A percentile compares a stretch with the other conserved stretches of the same genome.
These are phyloP conservation scores for Rhododendron simsii DNA, from an alignment of 148 eudicot genomes.

Conservation along the genomic window DNA sequence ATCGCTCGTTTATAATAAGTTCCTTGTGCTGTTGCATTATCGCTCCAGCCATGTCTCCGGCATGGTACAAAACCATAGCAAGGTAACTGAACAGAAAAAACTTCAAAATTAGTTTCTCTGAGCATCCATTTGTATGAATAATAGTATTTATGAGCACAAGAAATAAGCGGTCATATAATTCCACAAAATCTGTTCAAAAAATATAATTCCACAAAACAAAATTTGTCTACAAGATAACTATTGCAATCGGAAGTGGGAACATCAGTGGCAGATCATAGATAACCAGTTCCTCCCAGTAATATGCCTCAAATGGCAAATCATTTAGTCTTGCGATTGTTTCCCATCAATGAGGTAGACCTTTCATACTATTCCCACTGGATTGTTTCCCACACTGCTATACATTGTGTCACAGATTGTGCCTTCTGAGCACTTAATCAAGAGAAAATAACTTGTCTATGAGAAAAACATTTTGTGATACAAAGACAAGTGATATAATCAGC, in stretches of 20 bases:
- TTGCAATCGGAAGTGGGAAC: not conserved
- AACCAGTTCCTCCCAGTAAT: not conserved
- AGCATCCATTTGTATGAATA: not conserved
- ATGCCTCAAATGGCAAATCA: not conserved
- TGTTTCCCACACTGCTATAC: not conserved
- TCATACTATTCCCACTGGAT: not conserved
- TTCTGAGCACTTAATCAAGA: not conserved
- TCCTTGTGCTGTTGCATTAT: slow-evolving; percentile 99
- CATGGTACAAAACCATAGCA: slow-evolving; percentile 98
- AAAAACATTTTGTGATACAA: not conserved
- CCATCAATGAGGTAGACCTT: not conserved
- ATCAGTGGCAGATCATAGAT: not conserved
- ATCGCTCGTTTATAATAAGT: slow-evolving; percentile 95
- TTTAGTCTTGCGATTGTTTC: not conserved
- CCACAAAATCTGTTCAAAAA: not conserved
- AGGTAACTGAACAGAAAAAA: slow-evolving; percentile 54
- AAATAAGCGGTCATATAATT: not conserved
- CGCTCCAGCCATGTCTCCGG: slow-evolving; percentile 97
- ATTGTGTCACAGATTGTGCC: not conserved
- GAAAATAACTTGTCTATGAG: not conserved
- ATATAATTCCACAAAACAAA: not conserved
- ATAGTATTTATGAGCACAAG: not conserved
- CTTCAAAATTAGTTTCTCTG: not conserved
- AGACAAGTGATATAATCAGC: not conserved
- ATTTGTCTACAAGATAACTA: not conserved